Conservation (phyloP, 2,329 filamentous ascomycete genomes). For the Tolypocladium tropicale region DNA sequence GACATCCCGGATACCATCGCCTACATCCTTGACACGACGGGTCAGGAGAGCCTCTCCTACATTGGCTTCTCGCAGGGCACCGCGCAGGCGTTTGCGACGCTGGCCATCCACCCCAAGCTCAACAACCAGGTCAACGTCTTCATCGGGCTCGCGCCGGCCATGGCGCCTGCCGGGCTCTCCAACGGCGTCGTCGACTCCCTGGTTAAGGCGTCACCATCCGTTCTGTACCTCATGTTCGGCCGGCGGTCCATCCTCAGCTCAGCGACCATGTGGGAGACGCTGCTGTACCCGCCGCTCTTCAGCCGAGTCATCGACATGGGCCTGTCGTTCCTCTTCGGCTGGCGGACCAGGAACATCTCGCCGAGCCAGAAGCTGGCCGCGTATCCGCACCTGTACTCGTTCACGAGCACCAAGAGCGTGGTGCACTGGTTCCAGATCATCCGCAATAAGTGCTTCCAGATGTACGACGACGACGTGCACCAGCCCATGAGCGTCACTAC, state of each 20-base stretch:
- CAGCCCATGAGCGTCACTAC: slow-evolving; percentile 62
- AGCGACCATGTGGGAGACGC: slow-evolving; percentile 93
- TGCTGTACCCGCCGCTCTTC: slow-evolving; percentile 91
- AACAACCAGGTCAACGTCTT: slow-evolving; percentile 94
- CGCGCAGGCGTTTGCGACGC: slow-evolving; percentile 86
- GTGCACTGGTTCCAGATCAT: slow-evolving; percentile 99
- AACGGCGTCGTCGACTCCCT: slow-evolving; percentile 88
- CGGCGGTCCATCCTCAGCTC: slow-evolving; percentile 84
- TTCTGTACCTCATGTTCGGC: slow-evolving; percentile 88
- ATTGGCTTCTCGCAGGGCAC: slow-evolving; percentile 97
- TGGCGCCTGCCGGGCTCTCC: slow-evolving; percentile 85
- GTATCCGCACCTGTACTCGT: slow-evolving; percentile 93
- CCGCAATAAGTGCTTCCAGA: slow-evolving; percentile 89
- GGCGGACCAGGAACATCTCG: slow-evolving; percentile 77
- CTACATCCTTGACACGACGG: slow-evolving; percentile 79
- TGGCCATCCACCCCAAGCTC: slow-evolving; percentile 84
- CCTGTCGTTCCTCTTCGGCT: slow-evolving; percentile 78
- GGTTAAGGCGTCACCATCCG: slow-evolving; percentile 84
- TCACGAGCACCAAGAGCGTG: slow-evolving; percentile 91
- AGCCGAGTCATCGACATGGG: slow-evolving; percentile 76
- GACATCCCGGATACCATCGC: slow-evolving; percentile 93
- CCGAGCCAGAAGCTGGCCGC: slow-evolving; percentile 85
- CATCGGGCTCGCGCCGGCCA: slow-evolving; percentile 88
- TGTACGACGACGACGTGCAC: slow-evolving; percentile 93
- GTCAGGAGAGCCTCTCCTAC: slow-evolving; percentile 79